A percentile compares a stretch with the other conserved stretches of the same genome.
Evolutionary conservation across 768 basidiomycete genomes (phyloP).

Genomic region (Serendipita vermifera): DNA sequence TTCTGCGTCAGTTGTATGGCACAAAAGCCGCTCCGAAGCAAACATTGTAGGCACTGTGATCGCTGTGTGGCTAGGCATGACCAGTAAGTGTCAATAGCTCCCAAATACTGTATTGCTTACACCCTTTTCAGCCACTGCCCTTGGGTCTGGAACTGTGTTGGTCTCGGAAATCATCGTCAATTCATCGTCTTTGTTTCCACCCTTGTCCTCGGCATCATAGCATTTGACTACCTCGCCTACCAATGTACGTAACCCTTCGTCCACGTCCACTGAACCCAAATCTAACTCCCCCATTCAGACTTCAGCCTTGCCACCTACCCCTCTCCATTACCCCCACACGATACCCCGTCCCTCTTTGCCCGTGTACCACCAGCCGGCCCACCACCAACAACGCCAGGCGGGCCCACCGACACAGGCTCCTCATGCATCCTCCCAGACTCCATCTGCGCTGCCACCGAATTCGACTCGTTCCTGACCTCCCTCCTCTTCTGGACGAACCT

Average conservation of each 20-base stretch:
- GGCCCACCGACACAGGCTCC: conserved; percentile 21
- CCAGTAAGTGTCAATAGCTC: conserved; percentile 50
- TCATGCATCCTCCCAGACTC: conserved; percentile 55
- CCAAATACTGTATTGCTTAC: too few species aligned
- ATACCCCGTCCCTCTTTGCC: conserved; percentile 15
- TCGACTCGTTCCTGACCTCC: conserved; percentile 74
- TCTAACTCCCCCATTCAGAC: conserved; percentile 28
- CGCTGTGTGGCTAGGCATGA: conserved; percentile 83
- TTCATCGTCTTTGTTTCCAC: conserved; percentile 86
- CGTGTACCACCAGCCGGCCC: neutral
- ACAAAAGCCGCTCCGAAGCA: conserved; percentile 81
- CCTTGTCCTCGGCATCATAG: conserved; percentile 63
- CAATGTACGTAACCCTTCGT: conserved; percentile 47
- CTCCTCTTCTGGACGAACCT: conserved; percentile 78
- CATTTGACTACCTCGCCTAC: conserved; percentile 76
- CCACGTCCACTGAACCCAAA: too few species aligned
- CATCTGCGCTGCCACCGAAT: conserved; percentile 56
- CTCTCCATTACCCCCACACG: conserved; percentile 18
- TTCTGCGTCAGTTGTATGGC: conserved; percentile 97
- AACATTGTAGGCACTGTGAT: conserved; percentile 88
- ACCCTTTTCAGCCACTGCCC: conserved; percentile 81
- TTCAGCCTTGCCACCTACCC: conserved; percentile 37
- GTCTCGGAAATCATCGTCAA: conserved; percentile 86
- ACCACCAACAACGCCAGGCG: conserved; percentile 6
- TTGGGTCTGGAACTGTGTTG: conserved; percentile 99